A percentile compares a stretch with the other conserved stretches of the same genome.
Conservation (phyloP, 495 filamentous ascomycete genomes). For the Annulohypoxylon maeteangense region DNA sequence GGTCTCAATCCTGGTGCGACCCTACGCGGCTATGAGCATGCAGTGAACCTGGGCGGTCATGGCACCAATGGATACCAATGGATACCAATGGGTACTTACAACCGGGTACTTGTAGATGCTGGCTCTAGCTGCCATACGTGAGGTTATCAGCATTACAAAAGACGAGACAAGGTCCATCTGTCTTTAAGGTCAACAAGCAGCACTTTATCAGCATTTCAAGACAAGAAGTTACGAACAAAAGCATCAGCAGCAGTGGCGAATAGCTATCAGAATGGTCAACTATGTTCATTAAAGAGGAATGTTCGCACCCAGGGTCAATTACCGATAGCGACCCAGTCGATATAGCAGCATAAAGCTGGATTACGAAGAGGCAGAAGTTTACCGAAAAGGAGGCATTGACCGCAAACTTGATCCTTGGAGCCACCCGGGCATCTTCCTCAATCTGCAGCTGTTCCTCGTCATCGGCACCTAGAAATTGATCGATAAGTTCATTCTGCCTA, state of each 20-base stretch:
- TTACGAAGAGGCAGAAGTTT: constrained; percentile 66
- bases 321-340: constrained; percentile 65
- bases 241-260: constrained; percentile 69
- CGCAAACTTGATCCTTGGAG: constrained; percentile 66
- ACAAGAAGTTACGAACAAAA: constrained; percentile 54
- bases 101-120: constrained; percentile 68
- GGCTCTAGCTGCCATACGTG: constrained; percentile 60
- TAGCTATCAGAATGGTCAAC: constrained; percentile 49
- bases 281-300: constrained; percentile 31
- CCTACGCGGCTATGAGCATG: constrained; percentile 47
- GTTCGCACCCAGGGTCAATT: constrained; percentile 34
- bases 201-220: constrained; percentile 31
- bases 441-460: constrained; percentile 63
- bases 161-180: constrained; percentile 69
- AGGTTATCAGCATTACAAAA: constrained; percentile 65
- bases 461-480: constrained; percentile 62
- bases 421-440: constrained; percentile 60
- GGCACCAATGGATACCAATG: constrained; percentile 23
- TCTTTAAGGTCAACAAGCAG: constrained; percentile 37
- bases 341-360: constrained; percentile 67
- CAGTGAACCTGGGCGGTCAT: constrained; percentile 11
- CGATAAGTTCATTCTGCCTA: constrained; percentile 65
- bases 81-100: constrained; percentile 44
- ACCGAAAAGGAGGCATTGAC: constrained; percentile 64
- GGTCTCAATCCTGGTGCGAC: constrained; percentile 65